phyloP scores from a whole-genome alignment of 129 eudicot species.

The Chrysanthemum makinoi region DNA sequence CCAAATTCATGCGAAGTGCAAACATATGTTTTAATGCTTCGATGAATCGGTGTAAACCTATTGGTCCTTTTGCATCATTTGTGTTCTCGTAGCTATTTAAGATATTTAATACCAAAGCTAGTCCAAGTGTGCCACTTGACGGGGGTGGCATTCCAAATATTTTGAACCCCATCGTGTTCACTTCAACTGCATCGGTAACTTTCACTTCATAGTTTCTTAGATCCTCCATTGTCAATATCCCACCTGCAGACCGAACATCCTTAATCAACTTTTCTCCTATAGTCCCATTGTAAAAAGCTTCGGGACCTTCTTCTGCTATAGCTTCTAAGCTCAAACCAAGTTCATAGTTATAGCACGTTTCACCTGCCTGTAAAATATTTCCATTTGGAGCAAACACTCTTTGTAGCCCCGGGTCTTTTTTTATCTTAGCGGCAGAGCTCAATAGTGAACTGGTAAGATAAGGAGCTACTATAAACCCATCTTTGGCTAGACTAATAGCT shows the following conservation, averaged over 20 bases:
- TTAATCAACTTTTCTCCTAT: slow-evolving; percentile 65
- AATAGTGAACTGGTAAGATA: no score
- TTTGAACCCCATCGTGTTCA: slow-evolving; percentile 7
- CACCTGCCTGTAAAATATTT: no score
- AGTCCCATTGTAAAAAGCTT: slow-evolving; percentile 52
- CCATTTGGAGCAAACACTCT: no score
- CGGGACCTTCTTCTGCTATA: no score
- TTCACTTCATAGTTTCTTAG: slow-evolving; percentile 65
- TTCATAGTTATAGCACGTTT: slow-evolving; percentile 39
- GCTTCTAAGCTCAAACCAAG: slow-evolving; percentile 67
- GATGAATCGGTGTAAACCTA: slow-evolving; percentile 75
- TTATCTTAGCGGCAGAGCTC: no score
- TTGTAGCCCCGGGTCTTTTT: no score
- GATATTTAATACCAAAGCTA: slow-evolving; percentile 78
- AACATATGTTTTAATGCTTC: slow-evolving; percentile 94
- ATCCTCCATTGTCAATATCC: slow-evolving; percentile 89
- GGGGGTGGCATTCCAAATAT: slow-evolving; percentile 96
- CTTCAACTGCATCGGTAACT: slow-evolving; percentile 57
- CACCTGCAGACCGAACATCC: slow-evolving; percentile 73
- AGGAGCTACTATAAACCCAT: no score
- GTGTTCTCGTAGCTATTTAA: slow-evolving; percentile 47
- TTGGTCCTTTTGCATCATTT: slow-evolving; percentile 46
- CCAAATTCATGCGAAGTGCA: slow-evolving; percentile 72
- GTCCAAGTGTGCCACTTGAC: slow-evolving; percentile 86
- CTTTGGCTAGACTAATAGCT: no score